Conservation (phyloP, 805 yeast genomes). For the Grigorovia humatica region DNA sequence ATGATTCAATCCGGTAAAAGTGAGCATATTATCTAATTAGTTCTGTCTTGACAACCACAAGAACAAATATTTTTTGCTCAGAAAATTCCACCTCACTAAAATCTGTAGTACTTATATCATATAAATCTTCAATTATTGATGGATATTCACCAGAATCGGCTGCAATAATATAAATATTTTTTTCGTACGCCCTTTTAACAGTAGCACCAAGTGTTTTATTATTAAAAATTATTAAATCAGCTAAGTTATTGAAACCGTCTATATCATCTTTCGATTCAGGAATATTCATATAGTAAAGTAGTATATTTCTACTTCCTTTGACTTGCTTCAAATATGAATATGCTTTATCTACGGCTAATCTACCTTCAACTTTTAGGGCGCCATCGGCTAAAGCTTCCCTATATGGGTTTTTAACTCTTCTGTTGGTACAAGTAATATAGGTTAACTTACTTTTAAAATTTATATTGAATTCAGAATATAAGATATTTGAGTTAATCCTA, state of each 20-base stretch:
- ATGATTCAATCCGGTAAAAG: not conserved
- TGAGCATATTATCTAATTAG: conserved; percentile 1
- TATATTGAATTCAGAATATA: not conserved
- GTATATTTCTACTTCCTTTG: conserved; percentile 11
- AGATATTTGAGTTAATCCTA: not conserved
- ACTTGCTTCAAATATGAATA: conserved; percentile 16
- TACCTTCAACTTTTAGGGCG: conserved; percentile 27
- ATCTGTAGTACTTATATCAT: not conserved
- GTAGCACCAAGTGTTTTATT: conserved; percentile 18
- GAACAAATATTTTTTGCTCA: conserved; percentile 8
- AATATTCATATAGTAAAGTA: conserved; percentile 12
- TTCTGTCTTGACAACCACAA: conserved; percentile 17
- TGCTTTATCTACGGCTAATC: conserved; percentile 19
- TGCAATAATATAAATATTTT: conserved; percentile 29
- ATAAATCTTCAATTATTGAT: conserved; percentile 1
- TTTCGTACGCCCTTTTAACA: conserved; percentile 12
- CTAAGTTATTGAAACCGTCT: conserved; percentile 13
- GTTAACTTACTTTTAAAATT: not conserved
- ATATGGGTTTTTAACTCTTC: conserved; percentile 3
- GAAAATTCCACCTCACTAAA: conserved; percentile 1
- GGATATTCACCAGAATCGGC: conserved; percentile 14
- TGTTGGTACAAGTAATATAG: conserved; percentile 1
- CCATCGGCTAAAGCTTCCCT: conserved; percentile 26
- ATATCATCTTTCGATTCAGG: conserved; percentile 7
- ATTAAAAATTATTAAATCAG: conserved; percentile 12